Conservation (phyloP, 371 early-diverging fungal species). For the Syncephalastrum contaminatum region DNA sequence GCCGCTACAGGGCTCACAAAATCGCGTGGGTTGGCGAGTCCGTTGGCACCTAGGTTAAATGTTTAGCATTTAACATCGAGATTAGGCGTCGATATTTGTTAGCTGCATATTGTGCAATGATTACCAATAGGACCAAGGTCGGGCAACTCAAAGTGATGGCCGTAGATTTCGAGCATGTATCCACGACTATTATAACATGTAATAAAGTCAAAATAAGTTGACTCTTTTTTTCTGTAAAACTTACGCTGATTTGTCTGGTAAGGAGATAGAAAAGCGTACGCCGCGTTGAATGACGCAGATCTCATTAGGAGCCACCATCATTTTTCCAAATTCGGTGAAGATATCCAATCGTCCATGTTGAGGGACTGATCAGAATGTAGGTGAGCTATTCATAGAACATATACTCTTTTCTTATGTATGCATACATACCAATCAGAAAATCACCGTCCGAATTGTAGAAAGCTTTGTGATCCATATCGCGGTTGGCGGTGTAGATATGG, state of each 20-base stretch:
- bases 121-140: constrained; percentile 94
- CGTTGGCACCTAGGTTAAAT: constrained; percentile 70
- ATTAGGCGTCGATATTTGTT: neutral
- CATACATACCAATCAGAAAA: constrained; percentile 74
- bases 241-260: constrained; percentile 81
- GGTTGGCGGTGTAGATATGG: constrained; percentile 80
- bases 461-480: constrained; percentile 74
- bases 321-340: constrained; percentile 89
- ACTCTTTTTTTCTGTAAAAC: constrained; percentile 2
- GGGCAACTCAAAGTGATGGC: constrained; percentile 89
- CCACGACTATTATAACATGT: constrained; percentile 59
- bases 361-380: constrained; percentile 60
- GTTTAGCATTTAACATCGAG: neutral
- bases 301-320: constrained; percentile 86
- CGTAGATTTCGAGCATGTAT: constrained; percentile 89
- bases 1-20: constrained; percentile 86
- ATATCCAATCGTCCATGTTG: constrained; percentile 89
- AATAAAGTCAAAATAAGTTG: neutral
- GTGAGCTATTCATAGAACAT: neutral
- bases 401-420: neutral
- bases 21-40: constrained; percentile 93
- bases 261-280: constrained; percentile 77
- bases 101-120: neutral
- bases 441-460: constrained; percentile 94
- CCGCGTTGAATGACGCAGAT: constrained; percentile 94